Evolutionary conservation across 2,329 filamentous ascomycete genomes (phyloP), one percentile per base, ranked within the genome.

Genomic region (Ophiostoma perfectum): DNA sequence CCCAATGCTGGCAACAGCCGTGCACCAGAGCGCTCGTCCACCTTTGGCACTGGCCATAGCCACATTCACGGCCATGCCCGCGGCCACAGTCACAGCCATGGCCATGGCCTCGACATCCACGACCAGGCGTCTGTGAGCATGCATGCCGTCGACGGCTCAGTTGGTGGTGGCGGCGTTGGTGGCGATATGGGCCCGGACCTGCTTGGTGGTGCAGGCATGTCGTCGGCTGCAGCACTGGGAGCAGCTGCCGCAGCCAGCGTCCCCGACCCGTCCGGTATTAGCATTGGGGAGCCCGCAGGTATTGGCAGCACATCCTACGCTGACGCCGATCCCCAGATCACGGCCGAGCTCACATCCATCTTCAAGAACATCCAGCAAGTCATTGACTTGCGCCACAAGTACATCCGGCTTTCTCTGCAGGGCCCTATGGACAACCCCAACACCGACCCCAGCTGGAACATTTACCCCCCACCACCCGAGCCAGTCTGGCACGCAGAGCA

Each of bases 401-500:
- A 98, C 78, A 91, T 98, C 66, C 82, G 86, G 1, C 79, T 97
- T 16, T 98, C 95, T 0, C 81, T 93, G 27, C 95, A 99, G 76
- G 86, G 90, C 9, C 84, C 89, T 7, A 84, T 86, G 12, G 92
- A 97, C 76, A 97, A 98, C 73, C 95, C 95, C 0, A 92, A 92
- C 74, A 93, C 98, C 76, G 86, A 90, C 18, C 84, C 88, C 0
- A 85, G 83, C 65, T 99, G 94, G 94, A 84, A 85, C 67, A 92
- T 99, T 62, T 98, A 98, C 74, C 95, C 95, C 9, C 88, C 91
- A 14, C 93, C 93, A 4, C 95, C 94, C 5, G 91, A 96, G 74
- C 95, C 95, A 16, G 91, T 92, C 2, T 98, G 95, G 94, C 84
- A 88, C 70, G 87, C 87, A 70, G 84, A 84, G 16, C 74, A 75